Conservation (phyloP, 108 stramenopile genomes). For the Skeletonema tropicum region DNA sequence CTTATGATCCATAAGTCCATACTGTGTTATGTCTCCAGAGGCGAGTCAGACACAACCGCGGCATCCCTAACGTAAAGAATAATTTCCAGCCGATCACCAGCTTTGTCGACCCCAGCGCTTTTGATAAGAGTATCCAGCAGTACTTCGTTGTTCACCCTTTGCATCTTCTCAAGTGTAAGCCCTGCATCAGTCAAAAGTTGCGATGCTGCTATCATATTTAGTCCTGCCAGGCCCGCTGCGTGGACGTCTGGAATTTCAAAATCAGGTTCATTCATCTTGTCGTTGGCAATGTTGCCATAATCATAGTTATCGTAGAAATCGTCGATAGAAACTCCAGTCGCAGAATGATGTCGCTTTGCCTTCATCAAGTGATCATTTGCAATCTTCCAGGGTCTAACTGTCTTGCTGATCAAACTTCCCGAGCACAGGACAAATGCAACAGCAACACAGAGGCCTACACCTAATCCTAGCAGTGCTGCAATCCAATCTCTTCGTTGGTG, state of each 20-base stretch:
- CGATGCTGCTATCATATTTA: neutral
- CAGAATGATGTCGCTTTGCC: neutral
- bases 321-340: neutral
- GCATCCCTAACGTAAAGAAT: slow-evolving; percentile 2
- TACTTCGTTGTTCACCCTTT: slow-evolving; percentile 1
- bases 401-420: neutral
- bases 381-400: neutral
- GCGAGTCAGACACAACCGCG: neutral
- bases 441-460: neutral
- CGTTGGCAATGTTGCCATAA: neutral
- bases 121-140: neutral
- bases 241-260: neutral
- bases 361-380: neutral
- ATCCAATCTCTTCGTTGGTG: neutral
- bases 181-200: neutral
- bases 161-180: slow-evolving; percentile 3
- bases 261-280: neutral
- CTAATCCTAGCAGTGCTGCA: neutral
- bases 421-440: neutral
- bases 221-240: neutral
- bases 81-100: neutral
- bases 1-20: neutral
- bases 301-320: neutral
- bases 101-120: neutral
- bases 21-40: neutral